Conservation (phyloP, 805 yeast genomes). For the Candida sithepensis region DNA sequence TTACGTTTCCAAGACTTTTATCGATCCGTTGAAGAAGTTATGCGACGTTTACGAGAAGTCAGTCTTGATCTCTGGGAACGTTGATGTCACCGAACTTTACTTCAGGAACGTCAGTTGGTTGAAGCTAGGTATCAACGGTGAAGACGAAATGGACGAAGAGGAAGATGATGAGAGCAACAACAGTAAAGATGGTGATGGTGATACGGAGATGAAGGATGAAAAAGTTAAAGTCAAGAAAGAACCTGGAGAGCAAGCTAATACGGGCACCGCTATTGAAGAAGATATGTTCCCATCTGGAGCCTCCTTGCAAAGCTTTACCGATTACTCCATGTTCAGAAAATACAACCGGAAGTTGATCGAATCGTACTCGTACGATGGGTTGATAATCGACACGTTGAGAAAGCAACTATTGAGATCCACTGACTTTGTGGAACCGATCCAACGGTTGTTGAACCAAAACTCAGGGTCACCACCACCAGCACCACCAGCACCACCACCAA, state of each 20-base stretch:
- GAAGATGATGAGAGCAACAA: conserved; percentile 8
- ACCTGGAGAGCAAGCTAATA: background rate
- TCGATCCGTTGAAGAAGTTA: conserved; percentile 39
- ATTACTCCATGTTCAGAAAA: conserved; percentile 9
- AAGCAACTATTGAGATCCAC: conserved; percentile 29
- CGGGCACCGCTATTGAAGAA: too few species aligned
- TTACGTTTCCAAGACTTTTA: conserved; percentile 40
- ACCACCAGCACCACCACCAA: too few species aligned
- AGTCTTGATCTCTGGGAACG: conserved; percentile 37
- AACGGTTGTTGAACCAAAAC: background rate
- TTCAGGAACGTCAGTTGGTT: conserved; percentile 70
- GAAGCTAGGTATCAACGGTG: conserved; percentile 26
- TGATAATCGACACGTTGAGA: conserved; percentile 30
- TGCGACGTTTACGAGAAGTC: conserved; percentile 44
- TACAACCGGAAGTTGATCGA: conserved; percentile 19
- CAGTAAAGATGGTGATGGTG: background rate
- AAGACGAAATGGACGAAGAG: conserved; percentile 10
- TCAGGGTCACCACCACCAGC: too few species aligned
- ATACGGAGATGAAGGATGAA: conserved; percentile 23
- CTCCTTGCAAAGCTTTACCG: conserved; percentile 21
- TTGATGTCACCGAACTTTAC: conserved; percentile 51
- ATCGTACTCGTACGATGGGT: conserved; percentile 23
- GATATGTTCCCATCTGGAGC: conserved; percentile 3
- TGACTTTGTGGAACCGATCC: conserved; percentile 14
- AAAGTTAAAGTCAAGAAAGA: conserved; percentile 2